Evolutionary conservation across 148 eudicot species (phyloP), one percentile per base, ranked within the genome.

Genomic region (Rhododendron ovatum): DNA sequence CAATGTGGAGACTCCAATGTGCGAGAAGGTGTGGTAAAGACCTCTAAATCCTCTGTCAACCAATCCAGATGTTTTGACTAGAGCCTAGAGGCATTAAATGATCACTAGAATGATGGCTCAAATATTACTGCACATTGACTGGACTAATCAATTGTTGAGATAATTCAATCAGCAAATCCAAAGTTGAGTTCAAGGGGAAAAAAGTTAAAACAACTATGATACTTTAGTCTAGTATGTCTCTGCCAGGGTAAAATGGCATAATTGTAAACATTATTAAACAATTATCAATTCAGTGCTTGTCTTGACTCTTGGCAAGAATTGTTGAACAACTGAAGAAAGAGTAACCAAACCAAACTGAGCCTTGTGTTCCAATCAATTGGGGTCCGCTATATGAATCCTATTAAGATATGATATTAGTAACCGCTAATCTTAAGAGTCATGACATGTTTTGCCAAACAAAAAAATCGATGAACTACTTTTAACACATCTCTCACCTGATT

Each of bases 401-500:
- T 55, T 17, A 30, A 53, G 80, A 75, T 50, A 50, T 50, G 30
- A 33, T 41, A 35, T 9, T 35, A 24, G 12, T 8, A 71, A 67
- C 78, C 26, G 48, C n/a, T n/a, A 12, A 71, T 30, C 39, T 83
- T 24, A 26, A 1, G 41, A 13, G 15, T 26, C 73, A 26, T 67
- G 37, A 5, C 55, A 37, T 45, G 63, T 35, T 39, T 12, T 30
- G 41, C 24, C 48, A 50, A 48, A 28, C 24, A 35, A 35, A 35
- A 74, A 74, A 61, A 78, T 1, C 10, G 11, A 61, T 45, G 26
- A 33, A 51, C 76, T 47, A 33, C 74, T 61, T 17, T 22, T 26
- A 26, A 82, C 53, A 65, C 33, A 86, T 74, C 50, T 85, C 92
- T 85, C 28, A 94, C 99, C 95, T 96, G 99, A 87, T 96, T 96